Base-by-base conservation (phyloP, 2,329 filamentous ascomycete species). In the Cephalotrichum gorgonifer region DNA sequence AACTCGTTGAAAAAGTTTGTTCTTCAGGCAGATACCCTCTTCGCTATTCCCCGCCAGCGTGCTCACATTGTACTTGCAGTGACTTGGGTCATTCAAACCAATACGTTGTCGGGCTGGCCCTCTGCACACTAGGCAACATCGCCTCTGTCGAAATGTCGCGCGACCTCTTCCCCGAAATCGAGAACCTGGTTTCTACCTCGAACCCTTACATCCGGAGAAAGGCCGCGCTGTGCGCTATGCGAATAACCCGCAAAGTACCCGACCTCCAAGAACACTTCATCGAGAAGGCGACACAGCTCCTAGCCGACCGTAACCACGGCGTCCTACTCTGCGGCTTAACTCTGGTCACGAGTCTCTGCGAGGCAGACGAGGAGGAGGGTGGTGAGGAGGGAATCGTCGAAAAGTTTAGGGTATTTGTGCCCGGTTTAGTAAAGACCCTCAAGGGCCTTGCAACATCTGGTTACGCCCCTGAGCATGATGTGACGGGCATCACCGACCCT, bases 141-240 rank as follows among this genome's bases (percentile, higher is more conserved):
- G 91, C 94, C 51, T 96, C 91, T 1, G 77, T 97, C 60, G 93
- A 98, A 66, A 98, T 98, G 93, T 95, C 93, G 17, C 79, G 93
- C 73, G 93, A 98, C 68, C 74, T 98, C 20, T 98, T 98, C 66
- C 81, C 89, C 56, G 91, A 98, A 74, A 87, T 98, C 64, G 94
- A 98, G 67, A 87, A 79, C 53, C 81, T 97, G 44, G 73, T 98
- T 55, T 86, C 89, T 39, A 96, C 90, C 44, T 85, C 89, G 48
- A 98, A 98, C 65, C 93, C 93, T n/a, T 98, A 98, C 64, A 96
- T 98, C 62, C 81, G 93, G 58, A 81, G 93, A 58, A 98, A 98
- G 73, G 93, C 93, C 17, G 93, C 93, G 4, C 77, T 98, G n/a
- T 98, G 93, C 68, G 93, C 93, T 46, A 98, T 98, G 93, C 81